Percentiles rank a stretch among this genome's conserved stretches.
phyloP scores from a whole-genome alignment of 306 rosid genomes.

The Acacia crassicarpa region DNA sequence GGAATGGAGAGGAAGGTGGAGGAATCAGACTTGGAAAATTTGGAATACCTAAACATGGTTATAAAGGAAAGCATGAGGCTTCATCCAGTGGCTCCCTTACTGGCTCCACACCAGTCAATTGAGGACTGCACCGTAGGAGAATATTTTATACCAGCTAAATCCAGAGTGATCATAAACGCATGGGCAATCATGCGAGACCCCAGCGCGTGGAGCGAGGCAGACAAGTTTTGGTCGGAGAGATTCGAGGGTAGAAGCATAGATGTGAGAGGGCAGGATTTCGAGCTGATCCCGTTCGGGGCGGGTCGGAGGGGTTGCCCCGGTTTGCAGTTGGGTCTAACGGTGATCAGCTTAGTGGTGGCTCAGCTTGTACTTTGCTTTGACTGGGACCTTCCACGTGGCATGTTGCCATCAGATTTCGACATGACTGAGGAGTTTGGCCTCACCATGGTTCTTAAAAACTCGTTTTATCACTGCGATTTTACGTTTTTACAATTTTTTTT shows the following conservation, averaged over 20 bases:
- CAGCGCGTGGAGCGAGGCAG: slow-evolving; percentile 26
- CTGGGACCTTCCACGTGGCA: slow-evolving; percentile 36
- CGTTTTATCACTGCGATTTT: too few relatives aligned
- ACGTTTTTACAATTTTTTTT: too few relatives aligned
- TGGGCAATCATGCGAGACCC: slow-evolving; percentile 43
- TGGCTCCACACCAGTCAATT: slow-evolving; percentile 51
- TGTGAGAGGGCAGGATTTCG: slow-evolving; percentile 37
- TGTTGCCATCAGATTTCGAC: slow-evolving; percentile 28
- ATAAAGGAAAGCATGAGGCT: slow-evolving; percentile 59
- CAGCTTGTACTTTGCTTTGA: slow-evolving; percentile 46
- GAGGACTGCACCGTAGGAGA: slow-evolving; percentile 56
- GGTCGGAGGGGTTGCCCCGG: slow-evolving; percentile 47
- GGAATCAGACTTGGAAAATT: slow-evolving; percentile 53
- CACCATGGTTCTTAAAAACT: too few relatives aligned
- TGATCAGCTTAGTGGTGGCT: slow-evolving; percentile 30
- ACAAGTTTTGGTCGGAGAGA: slow-evolving; percentile 48
- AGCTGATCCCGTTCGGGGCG: slow-evolving; percentile 42
- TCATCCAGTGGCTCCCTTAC: slow-evolving; percentile 64
- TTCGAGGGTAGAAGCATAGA: slow-evolving; percentile 32
- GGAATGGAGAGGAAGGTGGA: slow-evolving; percentile 60
- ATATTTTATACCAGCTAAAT: slow-evolving; percentile 48
- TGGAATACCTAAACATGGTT: slow-evolving; percentile 53
- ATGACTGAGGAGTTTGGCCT: slow-evolving; percentile 45
- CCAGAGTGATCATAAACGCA: slow-evolving; percentile 37
- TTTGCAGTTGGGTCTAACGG: slow-evolving; percentile 29